These are phyloP conservation scores for Fusarium sp. DNA, from an alignment of 2,329 filamentous ascomycete species.

Conservation along the genomic window DNA sequence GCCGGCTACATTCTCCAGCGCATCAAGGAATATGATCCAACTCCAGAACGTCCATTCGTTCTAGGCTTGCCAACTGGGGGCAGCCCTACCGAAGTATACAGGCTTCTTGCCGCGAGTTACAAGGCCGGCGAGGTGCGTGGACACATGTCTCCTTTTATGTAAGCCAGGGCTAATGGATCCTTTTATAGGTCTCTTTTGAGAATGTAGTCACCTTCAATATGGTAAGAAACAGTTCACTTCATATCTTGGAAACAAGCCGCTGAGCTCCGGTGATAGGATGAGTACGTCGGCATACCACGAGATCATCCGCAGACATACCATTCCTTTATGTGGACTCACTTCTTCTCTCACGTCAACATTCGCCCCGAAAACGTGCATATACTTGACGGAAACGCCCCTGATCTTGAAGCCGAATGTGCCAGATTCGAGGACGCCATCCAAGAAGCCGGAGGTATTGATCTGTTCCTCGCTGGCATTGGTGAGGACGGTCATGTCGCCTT, in stretches of 20 bases:
- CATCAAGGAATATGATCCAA: constrained; percentile 31
- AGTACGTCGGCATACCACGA: constrained; percentile 76
- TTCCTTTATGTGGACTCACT: constrained; percentile 83
- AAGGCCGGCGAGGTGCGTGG: constrained; percentile 59
- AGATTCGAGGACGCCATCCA: constrained; percentile 64
- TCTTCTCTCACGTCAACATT: constrained; percentile 78
- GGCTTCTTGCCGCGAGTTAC: constrained; percentile 68
- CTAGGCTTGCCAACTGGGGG: constrained; percentile 36
- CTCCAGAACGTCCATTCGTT: constrained; percentile 31
- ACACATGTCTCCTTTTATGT: neutral
- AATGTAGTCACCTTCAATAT: neutral
- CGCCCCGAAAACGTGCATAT: constrained; percentile 74
- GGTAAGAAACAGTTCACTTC: constrained; percentile 27
- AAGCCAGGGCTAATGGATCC: neutral
- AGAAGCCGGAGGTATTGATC: constrained; percentile 69
- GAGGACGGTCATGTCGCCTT: constrained; percentile 82
- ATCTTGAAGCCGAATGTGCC: constrained; percentile 73
- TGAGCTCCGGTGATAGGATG: constrained; percentile 58
- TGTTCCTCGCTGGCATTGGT: constrained; percentile 78
- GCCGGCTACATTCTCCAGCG: constrained; percentile 72
- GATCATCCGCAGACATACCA: constrained; percentile 81
- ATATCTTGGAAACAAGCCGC: neutral
- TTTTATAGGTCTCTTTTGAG: neutral
- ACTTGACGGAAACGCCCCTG: constrained; percentile 74
- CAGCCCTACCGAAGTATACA: constrained; percentile 44